A percentile compares a stretch with the other conserved stretches of the same genome.
These are phyloP conservation scores for Stephania yunnanensis DNA, from an alignment of 164 flowering plant genomes.

Conservation along the genomic window DNA sequence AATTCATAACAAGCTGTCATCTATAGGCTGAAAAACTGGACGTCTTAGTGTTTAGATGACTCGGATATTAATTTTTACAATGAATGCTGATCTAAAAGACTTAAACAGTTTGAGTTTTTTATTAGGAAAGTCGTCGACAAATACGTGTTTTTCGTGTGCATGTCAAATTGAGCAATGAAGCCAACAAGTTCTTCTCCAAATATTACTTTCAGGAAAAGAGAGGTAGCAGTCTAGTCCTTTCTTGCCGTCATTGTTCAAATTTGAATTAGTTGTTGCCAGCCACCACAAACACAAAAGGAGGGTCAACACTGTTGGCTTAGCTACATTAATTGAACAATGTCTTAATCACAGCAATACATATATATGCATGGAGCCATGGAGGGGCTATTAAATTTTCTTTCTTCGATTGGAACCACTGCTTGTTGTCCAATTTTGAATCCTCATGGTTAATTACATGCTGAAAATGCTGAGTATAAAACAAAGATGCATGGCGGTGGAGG, in stretches of 20 bases:
- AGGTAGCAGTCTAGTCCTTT: not conserved
- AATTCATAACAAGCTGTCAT: not conserved
- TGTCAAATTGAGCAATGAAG: not conserved
- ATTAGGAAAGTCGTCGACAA: not conserved
- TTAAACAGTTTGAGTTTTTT: not conserved
- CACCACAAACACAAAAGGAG: not conserved
- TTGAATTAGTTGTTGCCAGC: not conserved
- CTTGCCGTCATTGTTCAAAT: not conserved
- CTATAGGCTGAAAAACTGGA: not conserved
- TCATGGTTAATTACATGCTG: not conserved
- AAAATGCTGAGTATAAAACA: not conserved
- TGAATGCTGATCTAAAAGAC: too few species aligned
- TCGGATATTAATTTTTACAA: not conserved
- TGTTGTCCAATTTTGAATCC: not conserved
- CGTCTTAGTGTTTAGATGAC: not conserved
- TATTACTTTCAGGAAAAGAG: not conserved
- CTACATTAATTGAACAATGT: not conserved
- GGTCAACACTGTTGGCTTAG: conserved; percentile 1
- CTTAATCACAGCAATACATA: not conserved
- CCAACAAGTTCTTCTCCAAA: not conserved
- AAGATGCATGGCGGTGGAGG: not conserved
- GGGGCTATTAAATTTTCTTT: not conserved
- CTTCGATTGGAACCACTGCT: not conserved
- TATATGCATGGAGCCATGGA: not conserved
- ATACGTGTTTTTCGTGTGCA: not conserved